phyloP scores from a whole-genome alignment of 106 monocot species.

The Apostasia shenzhenica region DNA sequence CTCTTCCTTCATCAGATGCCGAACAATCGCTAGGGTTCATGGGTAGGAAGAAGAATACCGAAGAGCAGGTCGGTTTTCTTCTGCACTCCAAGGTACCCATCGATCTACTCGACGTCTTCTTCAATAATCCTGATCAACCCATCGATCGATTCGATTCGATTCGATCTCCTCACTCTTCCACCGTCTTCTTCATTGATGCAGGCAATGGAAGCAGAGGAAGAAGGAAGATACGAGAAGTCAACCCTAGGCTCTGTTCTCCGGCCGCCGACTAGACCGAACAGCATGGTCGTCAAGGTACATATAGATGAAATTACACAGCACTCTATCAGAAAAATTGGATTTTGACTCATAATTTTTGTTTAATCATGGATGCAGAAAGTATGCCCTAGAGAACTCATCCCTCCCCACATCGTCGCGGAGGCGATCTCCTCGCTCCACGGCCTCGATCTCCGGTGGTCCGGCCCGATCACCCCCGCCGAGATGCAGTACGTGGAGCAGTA shows the following conservation, averaged over 20 bases:
- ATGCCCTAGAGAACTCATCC: slow-evolving; percentile 43
- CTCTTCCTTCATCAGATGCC: not conserved
- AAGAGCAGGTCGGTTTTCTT: slow-evolving; percentile 14
- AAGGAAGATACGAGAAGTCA: slow-evolving; percentile 9
- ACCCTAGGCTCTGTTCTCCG: slow-evolving; percentile 13
- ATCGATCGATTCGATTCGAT: not conserved
- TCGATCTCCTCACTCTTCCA: not conserved
- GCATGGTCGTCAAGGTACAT: slow-evolving; percentile 55
- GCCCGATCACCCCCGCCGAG: slow-evolving; percentile 58
- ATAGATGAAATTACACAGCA: not conserved
- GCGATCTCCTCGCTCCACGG: slow-evolving; percentile 64
- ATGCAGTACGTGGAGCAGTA: slow-evolving; percentile 55
- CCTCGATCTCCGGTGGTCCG: slow-evolving; percentile 59
- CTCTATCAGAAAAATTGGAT: not conserved
- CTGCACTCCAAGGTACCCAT: slow-evolving; percentile 16
- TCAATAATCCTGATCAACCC: not conserved
- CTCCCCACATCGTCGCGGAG: slow-evolving; percentile 60
- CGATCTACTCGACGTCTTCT: not conserved
- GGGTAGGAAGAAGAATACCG: slow-evolving; percentile 20
- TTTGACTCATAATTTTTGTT: not conserved
- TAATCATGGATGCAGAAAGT: slow-evolving; percentile 33
- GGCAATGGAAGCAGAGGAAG: slow-evolving; percentile 13
- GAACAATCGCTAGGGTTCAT: slow-evolving; percentile 5
- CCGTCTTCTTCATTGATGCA: not conserved
- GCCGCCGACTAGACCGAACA: slow-evolving; percentile 40